Evolutionary conservation across 208 protist species (phyloP).

Genomic region (Herpetomonas tarakana): DNA sequence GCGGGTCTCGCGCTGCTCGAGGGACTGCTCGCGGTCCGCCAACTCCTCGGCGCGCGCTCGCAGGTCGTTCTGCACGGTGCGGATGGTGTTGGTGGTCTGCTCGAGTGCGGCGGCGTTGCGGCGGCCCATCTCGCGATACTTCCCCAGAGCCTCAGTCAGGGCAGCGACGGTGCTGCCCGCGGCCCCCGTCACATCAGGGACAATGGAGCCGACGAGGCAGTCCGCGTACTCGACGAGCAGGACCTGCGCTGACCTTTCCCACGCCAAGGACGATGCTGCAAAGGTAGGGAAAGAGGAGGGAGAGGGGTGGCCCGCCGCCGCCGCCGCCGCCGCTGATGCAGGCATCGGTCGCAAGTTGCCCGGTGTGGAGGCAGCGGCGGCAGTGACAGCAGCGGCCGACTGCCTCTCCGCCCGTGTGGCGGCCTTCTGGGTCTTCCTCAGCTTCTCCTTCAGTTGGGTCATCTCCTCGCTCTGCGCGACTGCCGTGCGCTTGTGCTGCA

Average conservation of each 20-base stretch:
- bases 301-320: neutral
- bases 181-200: conserved; percentile 7
- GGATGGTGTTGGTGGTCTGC: conserved; percentile 53
- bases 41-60: conserved; percentile 18
- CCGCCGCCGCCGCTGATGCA: conserved; percentile 6
- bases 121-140: conserved; percentile 17
- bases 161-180: neutral
- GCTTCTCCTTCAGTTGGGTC: conserved; percentile 17
- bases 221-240: conserved; percentile 18
- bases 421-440: conserved; percentile 10
- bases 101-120: conserved; percentile 47
- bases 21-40: conserved; percentile 8
- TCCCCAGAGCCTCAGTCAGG: conserved; percentile 16
- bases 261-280: neutral
- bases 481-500: conserved; percentile 18
- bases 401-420: neutral
- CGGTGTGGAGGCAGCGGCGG: neutral
- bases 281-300: neutral
- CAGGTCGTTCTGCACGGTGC: conserved; percentile 41
- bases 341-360: neutral
- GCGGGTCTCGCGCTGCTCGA: conserved; percentile 14
- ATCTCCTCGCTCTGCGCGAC: conserved; percentile 15
- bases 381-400: neutral
- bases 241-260: conserved; percentile 3
- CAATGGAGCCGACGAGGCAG: conserved; percentile 8